phyloP scores from a whole-genome alignment of 2,329 filamentous ascomycete species.

The Curvularia lunata region DNA sequence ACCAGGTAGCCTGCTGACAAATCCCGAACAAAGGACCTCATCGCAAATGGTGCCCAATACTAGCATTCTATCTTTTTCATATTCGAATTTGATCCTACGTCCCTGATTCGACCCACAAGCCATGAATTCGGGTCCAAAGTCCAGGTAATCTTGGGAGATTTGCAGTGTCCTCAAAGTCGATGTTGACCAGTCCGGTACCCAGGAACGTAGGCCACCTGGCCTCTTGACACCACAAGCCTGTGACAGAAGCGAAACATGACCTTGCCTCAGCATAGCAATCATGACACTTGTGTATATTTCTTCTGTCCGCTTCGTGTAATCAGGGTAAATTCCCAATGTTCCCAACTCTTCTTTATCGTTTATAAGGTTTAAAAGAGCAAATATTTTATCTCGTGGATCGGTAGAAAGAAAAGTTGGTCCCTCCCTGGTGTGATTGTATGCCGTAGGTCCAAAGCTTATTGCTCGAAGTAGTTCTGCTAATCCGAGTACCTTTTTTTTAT shows the following conservation, averaged over 20 bases:
- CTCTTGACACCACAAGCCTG: background rate
- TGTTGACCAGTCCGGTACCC: constrained; percentile 5
- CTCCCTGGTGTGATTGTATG: background rate
- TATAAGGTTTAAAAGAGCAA: constrained; percentile 23
- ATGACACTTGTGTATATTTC: background rate
- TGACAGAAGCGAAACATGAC: background rate
- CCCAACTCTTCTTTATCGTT: constrained; percentile 17
- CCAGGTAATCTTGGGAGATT: background rate
- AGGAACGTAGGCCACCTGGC: background rate
- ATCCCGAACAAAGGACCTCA: background rate
- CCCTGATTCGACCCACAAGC: too few relatives aligned
- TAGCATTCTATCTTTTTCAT: background rate
- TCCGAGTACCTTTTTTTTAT: background rate
- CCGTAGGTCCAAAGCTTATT: background rate
- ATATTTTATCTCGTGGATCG: constrained; percentile 23
- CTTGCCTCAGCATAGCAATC: background rate
- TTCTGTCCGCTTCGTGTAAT: constrained; percentile 5
- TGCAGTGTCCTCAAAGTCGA: background rate
- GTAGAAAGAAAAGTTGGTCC: constrained; percentile 5
- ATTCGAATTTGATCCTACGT: background rate
- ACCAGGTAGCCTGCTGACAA: background rate
- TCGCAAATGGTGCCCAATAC: background rate
- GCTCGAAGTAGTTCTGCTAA: constrained; percentile 1
- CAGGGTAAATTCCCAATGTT: constrained; percentile 4
- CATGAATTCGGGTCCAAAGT: background rate